Percentiles rank a stretch among this genome's conserved stretches.
Evolutionary conservation across 2,329 filamentous ascomycete genomes (phyloP).

Genomic region (Alternaria infectoria): DNA sequence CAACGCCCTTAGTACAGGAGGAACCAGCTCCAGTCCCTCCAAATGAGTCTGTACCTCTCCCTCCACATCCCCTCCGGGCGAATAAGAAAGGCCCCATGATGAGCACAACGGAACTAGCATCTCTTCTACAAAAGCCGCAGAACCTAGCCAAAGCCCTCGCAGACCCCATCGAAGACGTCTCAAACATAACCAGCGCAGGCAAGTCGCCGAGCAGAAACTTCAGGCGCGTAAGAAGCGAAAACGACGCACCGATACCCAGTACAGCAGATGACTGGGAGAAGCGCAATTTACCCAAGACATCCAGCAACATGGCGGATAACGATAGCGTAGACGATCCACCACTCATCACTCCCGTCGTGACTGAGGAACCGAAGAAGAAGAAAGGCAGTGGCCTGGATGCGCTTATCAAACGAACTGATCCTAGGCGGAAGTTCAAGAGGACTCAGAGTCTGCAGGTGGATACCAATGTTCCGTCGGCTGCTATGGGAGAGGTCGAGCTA

Average conservation of each 20-base stretch:
- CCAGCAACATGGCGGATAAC: background rate
- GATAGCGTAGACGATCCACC: background rate
- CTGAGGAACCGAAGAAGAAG: conserved; percentile 2
- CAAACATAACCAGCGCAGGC: background rate
- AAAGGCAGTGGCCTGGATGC: conserved; percentile 30
- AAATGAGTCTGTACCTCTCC: conserved; percentile 19
- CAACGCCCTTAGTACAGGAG: background rate
- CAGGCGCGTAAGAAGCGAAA: conserved; percentile 38
- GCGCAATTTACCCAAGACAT: conserved; percentile 27
- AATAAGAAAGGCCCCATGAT: conserved; percentile 29
- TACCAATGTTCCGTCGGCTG: conserved; percentile 17
- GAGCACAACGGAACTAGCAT: conserved; percentile 38
- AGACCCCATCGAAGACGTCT: conserved; percentile 34
- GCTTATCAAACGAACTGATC: conserved; percentile 41
- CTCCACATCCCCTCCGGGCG: conserved; percentile 26
- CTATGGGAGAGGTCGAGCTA: conserved; percentile 23
- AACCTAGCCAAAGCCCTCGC: conserved; percentile 19
- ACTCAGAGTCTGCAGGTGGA: conserved; percentile 37
- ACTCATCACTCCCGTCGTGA: background rate
- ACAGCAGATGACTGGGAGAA: conserved; percentile 38
- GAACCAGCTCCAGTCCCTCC: background rate
- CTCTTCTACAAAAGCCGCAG: conserved; percentile 28
- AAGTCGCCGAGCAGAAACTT: conserved; percentile 26
- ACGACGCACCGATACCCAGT: conserved; percentile 42
- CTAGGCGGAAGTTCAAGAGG: conserved; percentile 36